Percentiles rank a stretch among this genome's conserved stretches.
Conservation (phyloP, 2,329 filamentous ascomycete genomes). For the Ophiosphaerella narmari region DNA sequence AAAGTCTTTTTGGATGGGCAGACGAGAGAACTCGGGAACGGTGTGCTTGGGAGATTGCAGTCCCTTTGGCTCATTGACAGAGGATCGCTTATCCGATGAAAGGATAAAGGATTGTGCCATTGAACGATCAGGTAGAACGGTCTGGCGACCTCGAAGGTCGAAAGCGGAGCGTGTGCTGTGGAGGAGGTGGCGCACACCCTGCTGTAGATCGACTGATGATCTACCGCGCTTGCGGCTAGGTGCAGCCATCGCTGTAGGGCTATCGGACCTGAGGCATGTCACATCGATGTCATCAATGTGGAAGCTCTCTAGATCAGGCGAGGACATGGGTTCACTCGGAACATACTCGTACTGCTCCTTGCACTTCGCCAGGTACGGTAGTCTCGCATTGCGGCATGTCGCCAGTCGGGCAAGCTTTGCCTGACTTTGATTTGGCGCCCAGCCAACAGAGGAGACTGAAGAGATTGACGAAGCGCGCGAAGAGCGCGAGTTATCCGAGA, state of each 20-base stretch:
- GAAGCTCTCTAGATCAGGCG: slow-evolving; percentile 51
- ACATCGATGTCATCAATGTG: slow-evolving; percentile 55
- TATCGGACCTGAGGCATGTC: slow-evolving; percentile 32
- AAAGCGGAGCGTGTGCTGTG: slow-evolving; percentile 44
- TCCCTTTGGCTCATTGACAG: slow-evolving; percentile 39
- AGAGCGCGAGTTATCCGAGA: slow-evolving; percentile 63
- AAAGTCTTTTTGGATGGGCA: slow-evolving; percentile 53
- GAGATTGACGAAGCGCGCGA: slow-evolving; percentile 61
- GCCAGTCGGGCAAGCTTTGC: slow-evolving; percentile 56
- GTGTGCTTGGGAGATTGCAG: slow-evolving; percentile 47
- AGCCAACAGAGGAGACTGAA: slow-evolving; percentile 54
- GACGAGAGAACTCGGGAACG: slow-evolving; percentile 46
- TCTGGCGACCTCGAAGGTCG: slow-evolving; percentile 42
- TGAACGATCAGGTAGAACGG: slow-evolving; percentile 44
- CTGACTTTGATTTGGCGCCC: slow-evolving; percentile 59
- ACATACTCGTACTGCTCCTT: slow-evolving; percentile 42
- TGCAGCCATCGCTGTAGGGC: slow-evolving; percentile 26
- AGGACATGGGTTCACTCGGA: slow-evolving; percentile 44
- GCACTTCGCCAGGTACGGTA: slow-evolving; percentile 48
- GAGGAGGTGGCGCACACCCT: slow-evolving; percentile 69
- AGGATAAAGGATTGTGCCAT: slow-evolving; percentile 40
- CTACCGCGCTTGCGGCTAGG: slow-evolving; percentile 62
- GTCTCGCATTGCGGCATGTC: slow-evolving; percentile 56
- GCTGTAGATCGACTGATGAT: slow-evolving; percentile 66
- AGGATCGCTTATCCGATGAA: slow-evolving; percentile 1